Conservation (phyloP, 2,329 filamentous ascomycete genomes). For the Periconia macrospinosa region DNA sequence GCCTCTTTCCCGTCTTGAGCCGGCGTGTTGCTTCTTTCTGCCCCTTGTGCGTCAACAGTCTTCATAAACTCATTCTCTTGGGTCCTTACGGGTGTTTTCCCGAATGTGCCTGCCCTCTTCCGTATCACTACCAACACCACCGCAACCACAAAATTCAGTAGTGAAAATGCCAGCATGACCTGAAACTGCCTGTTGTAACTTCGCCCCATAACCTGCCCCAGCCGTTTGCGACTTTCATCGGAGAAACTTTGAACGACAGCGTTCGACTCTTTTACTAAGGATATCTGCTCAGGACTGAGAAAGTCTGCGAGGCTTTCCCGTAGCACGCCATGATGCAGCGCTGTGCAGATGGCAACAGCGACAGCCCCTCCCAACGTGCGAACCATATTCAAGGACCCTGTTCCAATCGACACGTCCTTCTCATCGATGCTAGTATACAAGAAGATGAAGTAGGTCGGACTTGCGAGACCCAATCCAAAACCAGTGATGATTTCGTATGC, state of each 20-base stretch:
- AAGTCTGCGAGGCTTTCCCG: slow-evolving; percentile 17
- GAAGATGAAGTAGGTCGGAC: slow-evolving; percentile 31
- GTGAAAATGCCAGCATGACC: slow-evolving; percentile 29
- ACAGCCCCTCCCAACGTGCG: slow-evolving; percentile 35
- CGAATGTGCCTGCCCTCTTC: slow-evolving; percentile 28
- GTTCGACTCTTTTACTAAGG: slow-evolving; percentile 19
- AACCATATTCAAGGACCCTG: slow-evolving; percentile 35
- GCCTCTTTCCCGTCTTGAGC: not conserved
- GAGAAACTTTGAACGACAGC: slow-evolving; percentile 19
- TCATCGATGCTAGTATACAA: slow-evolving; percentile 23
- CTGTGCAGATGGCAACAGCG: slow-evolving; percentile 34
- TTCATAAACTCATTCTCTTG: slow-evolving; percentile 30
- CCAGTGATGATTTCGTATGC: slow-evolving; percentile 34
- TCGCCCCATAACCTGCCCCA: slow-evolving; percentile 29
- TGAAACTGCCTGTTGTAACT: slow-evolving; percentile 38
- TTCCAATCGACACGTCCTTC: slow-evolving; percentile 30
- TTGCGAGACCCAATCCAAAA: slow-evolving; percentile 27
- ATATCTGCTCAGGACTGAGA: slow-evolving; percentile 24
- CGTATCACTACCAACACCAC: slow-evolving; percentile 20
- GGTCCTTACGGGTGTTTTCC: slow-evolving; percentile 17
- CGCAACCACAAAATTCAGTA: slow-evolving; percentile 25
- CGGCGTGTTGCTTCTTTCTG: not conserved
- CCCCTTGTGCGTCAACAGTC: slow-evolving; percentile 1
- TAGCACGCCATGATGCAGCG: slow-evolving; percentile 27
- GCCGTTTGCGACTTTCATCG: slow-evolving; percentile 9